Percentiles rank a stretch among this genome's conserved stretches.
These are phyloP conservation scores for Cordyceps cicadae DNA, from an alignment of 2,329 filamentous ascomycete genomes.

Conservation along the genomic window DNA sequence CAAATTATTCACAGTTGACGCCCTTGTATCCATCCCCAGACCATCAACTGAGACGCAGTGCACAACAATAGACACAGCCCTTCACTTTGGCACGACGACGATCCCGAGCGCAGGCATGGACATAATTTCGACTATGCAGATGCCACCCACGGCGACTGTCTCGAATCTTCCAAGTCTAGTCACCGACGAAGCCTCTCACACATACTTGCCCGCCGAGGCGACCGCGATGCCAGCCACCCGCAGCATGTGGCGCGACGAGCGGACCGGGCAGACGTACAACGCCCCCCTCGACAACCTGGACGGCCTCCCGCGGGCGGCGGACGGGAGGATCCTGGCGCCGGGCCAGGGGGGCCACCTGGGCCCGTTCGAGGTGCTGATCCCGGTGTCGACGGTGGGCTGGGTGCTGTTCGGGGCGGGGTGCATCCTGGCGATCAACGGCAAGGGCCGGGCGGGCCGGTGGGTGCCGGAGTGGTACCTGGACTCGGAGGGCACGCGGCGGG, in stretches of 20 bases:
- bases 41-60: not conserved
- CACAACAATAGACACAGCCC: not conserved
- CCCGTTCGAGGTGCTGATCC: conserved; percentile 18
- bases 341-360: not conserved
- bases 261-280: not conserved
- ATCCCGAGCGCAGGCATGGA: too few relatives aligned
- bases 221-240: not conserved
- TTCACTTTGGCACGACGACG: not conserved
- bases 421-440: conserved; percentile 24
- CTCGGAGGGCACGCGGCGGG: conserved; percentile 14
- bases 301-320: not conserved
- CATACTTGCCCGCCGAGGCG: not conserved
- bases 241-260: not conserved
- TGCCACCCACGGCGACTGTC: too few relatives aligned
- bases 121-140: too few relatives aligned
- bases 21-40: not conserved
- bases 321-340: not conserved
- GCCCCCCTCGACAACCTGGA: not conserved
- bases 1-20: not conserved
- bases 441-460: conserved; percentile 23
- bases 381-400: conserved; percentile 22
- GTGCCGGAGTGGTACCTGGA: conserved; percentile 28
- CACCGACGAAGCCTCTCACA: too few relatives aligned
- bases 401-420: conserved; percentile 24
- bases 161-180: too few relatives aligned